Base-by-base conservation (phyloP, 192 early-diverging fungal species). In the Entomortierella parvispora region DNA sequence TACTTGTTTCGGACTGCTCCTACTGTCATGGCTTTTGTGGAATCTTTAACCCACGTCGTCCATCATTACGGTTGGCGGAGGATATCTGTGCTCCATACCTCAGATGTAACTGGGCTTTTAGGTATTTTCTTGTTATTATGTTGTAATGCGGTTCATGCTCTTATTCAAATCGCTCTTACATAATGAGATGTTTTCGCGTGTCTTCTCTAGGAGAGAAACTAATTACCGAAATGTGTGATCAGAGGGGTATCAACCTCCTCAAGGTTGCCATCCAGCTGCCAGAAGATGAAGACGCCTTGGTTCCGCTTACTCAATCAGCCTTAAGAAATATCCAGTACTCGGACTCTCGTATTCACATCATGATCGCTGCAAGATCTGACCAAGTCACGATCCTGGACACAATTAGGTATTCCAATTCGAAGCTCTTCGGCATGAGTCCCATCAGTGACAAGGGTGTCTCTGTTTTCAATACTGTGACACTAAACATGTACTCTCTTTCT, bases 171-270 rank as follows among this genome's bases (percentile, higher is more conserved):
- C n/a, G n/a, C n/a, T n/a, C n/a, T n/a, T n/a, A n/a, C n/a, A n/a
- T n/a, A n/a, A n/a, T n/a, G n/a, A n/a, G n/a, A n/a, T n/a, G n/a
- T n/a, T n/a, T n/a, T n/a, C n/a, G n/a, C n/a, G n/a, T n/a, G n/a
- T n/a, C n/a, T n/a, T n/a, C n/a, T n/a, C n/a, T 40, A 69, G 70
- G 62, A 23, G 70, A 74, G 22, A 74, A 74, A 12, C 32, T n/a
- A 2, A 60, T 74, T n/a, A 34, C 70, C 10, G 18, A 15, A n/a
- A 6, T 26, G 22, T 66, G 58, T 23, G 47, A 32, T 2, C 12
- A 11, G 4, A 40, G 42, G 4, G 48, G 20, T 0, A 25, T 75
- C 26, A 50, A 75, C 3, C 2, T 66, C n/a, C 7, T 49, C 7
- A 66, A 48, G 17, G 50, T 49, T 14, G 12, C 17, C 3, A 61